Evolutionary conservation across 2,329 filamentous ascomycete species (phyloP).

Genomic region (Cytospora schulzeri): DNA sequence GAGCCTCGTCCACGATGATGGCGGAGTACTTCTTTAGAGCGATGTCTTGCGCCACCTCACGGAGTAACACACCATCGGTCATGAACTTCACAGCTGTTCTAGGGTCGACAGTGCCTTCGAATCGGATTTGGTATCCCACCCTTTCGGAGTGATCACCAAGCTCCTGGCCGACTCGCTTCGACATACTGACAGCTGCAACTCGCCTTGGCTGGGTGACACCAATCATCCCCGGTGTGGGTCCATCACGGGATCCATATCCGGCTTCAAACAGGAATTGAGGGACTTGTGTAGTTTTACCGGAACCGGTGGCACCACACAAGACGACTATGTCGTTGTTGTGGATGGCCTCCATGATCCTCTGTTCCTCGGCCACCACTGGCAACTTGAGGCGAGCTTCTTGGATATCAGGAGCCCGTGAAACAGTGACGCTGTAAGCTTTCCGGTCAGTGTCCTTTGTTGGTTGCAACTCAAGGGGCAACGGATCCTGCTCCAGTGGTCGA

Average conservation of each 20-base stretch:
- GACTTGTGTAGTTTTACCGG: conserved; percentile 95
- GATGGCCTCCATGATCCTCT: conserved; percentile 97
- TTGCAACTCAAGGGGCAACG: conserved; percentile 66
- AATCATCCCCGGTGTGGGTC: conserved; percentile 87
- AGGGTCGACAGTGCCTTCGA: conserved; percentile 78
- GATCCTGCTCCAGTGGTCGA: conserved; percentile 69
- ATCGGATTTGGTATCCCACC: conserved; percentile 93
- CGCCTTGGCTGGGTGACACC: conserved; percentile 92
- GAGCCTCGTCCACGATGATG: conserved; percentile 93
- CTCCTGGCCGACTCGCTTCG: conserved; percentile 85
- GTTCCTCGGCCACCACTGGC: conserved; percentile 91
- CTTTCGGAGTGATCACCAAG: conserved; percentile 74
- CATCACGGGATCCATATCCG: conserved; percentile 78
- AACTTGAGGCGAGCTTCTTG: conserved; percentile 78
- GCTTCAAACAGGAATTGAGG: conserved; percentile 96
- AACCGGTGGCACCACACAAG: conserved; percentile 92
- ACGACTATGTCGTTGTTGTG: conserved; percentile 89
- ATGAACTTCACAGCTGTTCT: conserved; percentile 97
- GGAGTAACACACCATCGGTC: conserved; percentile 94
- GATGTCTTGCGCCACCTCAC: conserved; percentile 90
- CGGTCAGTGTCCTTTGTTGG: conserved; percentile 62
- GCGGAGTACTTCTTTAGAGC: conserved; percentile 86
- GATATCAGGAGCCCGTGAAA: conserved; percentile 71
- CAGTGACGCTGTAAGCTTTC: conserved; percentile 75
- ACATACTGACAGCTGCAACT: conserved; percentile 96